phyloP scores from a whole-genome alignment of 1,139 yeast genomes.

The Yamadazyma diospyri region DNA sequence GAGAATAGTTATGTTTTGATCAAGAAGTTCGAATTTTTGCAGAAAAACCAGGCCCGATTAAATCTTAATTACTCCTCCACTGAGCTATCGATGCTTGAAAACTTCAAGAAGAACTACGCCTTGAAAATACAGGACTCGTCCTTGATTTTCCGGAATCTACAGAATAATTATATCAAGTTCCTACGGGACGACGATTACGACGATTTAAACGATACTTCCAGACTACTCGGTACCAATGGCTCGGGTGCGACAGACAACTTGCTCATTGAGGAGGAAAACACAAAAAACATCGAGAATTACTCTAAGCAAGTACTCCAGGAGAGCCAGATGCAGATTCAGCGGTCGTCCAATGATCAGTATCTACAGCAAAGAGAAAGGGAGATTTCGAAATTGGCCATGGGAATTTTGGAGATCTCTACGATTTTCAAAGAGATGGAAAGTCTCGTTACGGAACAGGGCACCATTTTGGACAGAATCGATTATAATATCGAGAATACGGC shows the following conservation, averaged over 20 bases:
- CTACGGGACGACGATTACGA: conserved; percentile 67
- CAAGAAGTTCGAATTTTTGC: conserved; percentile 58
- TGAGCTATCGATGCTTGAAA: conserved; percentile 67
- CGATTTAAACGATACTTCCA: conserved; percentile 16
- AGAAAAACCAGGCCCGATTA: conserved; percentile 34
- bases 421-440: conserved; percentile 92
- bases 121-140: conserved; percentile 76
- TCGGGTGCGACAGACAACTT: conserved; percentile 1
- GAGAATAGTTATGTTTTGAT: conserved; percentile 77
- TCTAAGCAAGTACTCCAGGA: conserved; percentile 41
- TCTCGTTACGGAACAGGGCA: conserved; percentile 93
- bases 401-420: conserved; percentile 87
- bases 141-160: conserved; percentile 77
- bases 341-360: conserved; percentile 21
- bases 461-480: conserved; percentile 87
- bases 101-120: conserved; percentile 83
- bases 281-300: conserved; percentile 40
- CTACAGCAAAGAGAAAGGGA: conserved; percentile 81
- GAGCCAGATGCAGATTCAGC: conserved; percentile 38
- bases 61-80: conserved; percentile 35
- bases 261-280: conserved; percentile 30
- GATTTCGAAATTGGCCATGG: conserved; percentile 86
- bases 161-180: conserved; percentile 80
- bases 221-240: background rate
- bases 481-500: conserved; percentile 81